Conservation (phyloP, 1,284 basidiomycete species). For the Sphagnurus paluster region DNA sequence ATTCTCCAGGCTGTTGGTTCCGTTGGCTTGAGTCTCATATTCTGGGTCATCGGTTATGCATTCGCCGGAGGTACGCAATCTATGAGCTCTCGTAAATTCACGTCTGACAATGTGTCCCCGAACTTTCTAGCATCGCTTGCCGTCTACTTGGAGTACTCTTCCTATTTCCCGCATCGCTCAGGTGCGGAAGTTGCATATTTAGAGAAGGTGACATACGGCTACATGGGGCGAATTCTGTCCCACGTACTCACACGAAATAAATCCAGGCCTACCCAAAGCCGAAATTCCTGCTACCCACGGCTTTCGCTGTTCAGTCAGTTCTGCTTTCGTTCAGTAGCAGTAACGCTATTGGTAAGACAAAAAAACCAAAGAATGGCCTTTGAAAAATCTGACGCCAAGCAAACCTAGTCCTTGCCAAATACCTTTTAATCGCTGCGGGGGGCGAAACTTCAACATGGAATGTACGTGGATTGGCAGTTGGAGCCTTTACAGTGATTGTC, state of each 20-base stretch:
- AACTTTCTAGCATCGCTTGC: slow-evolving; percentile 34
- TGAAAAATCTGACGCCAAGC: background rate
- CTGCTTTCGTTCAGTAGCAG: slow-evolving; percentile 39
- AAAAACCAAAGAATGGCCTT: background rate
- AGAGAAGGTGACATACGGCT: slow-evolving; percentile 31
- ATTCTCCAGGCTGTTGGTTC: slow-evolving; percentile 42
- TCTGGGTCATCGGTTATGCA: slow-evolving; percentile 43
- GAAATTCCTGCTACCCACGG: slow-evolving; percentile 38
- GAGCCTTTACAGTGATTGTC: slow-evolving; percentile 31
- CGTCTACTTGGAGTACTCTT: slow-evolving; percentile 36
- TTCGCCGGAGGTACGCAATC: slow-evolving; percentile 37
- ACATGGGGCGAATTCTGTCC: too few species aligned
- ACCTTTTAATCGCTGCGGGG: slow-evolving; percentile 33
- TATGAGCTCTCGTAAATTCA: too few species aligned
- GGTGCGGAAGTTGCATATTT: slow-evolving; percentile 49
- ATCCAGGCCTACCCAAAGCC: slow-evolving; percentile 39
- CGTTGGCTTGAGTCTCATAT: slow-evolving; percentile 41
- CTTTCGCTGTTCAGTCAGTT: slow-evolving; percentile 44
- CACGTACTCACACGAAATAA: too few species aligned
- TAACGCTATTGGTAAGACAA: slow-evolving; percentile 31
- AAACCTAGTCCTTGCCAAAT: slow-evolving; percentile 32
- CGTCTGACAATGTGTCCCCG: too few species aligned
- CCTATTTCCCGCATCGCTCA: slow-evolving; percentile 46
- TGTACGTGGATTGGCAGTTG: slow-evolving; percentile 35
- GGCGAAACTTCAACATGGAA: slow-evolving; percentile 30